Base-by-base conservation (phyloP, 2,329 filamentous ascomycete genomes). In the Pseudogymnoascus pannorum region DNA sequence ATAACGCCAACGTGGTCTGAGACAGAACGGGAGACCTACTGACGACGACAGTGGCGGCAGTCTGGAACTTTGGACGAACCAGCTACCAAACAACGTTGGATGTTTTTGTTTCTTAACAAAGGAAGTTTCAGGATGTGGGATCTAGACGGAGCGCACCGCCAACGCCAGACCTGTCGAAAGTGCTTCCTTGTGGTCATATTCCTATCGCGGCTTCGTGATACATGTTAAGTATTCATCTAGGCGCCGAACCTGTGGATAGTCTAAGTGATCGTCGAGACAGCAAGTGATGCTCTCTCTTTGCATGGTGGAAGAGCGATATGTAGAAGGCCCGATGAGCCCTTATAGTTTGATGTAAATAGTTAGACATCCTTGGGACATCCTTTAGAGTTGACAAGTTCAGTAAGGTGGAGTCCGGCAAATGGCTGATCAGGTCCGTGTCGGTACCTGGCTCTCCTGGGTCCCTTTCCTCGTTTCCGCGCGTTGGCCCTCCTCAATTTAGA, bases 371-470 rank as follows among this genome's bases (percentile, higher is more conserved):
- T 48, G 24, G 18, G 42, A 18, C 18, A 12, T 54, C 44, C 44
- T 54, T 54, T 54, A 54, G 48, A 54, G 48, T 54, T 54, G 48
- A 54, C 48, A 54, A 54, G 48, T 54, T 54, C 48, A 54, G 48
- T 54, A 31, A 54, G 48, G 26, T 20, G 48, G 48, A 18, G 48
- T 54, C 48, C 48, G 48, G 48, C 48, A 54, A 54, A 54, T 54
- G 48, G 48, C 48, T 18, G 48, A 54, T 54, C 48, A 31, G n/a
- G 26, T 20, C 48, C 26, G 31, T 31, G 48, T 54, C 48, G 48
- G 48, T 31, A 54, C n/a, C 26, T 54, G 48, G n/a, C 48, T 54
- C 26, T 26, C 24, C 20, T 31, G 9, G 24, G 24, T 31, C 44
- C 22, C 20, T n/a, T n/a, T n/a, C n/a, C n/a, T n/a, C n/a, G n/a